Conservation (phyloP, 345 rosid species). For the Lepidium aucheri region DNA sequence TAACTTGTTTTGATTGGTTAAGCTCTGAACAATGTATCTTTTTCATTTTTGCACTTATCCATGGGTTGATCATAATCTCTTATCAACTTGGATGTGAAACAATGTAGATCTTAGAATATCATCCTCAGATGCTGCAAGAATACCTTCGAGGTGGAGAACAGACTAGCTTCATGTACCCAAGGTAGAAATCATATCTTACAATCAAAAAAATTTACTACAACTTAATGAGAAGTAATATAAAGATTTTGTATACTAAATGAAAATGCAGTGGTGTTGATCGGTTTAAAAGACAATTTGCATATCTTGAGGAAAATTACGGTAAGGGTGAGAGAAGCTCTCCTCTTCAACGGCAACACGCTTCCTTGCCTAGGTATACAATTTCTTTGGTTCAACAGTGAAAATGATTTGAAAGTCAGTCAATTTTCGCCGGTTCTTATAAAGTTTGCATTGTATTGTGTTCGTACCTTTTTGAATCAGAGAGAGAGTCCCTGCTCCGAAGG, state of each 20-base stretch:
- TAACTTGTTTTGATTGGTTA: not conserved
- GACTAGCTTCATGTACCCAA: conserved; percentile 97
- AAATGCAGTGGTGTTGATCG: conserved; percentile 87
- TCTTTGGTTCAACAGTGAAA: not conserved
- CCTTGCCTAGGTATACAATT: conserved; percentile 69
- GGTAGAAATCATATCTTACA: conserved; percentile 31
- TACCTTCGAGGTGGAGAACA: conserved; percentile 92
- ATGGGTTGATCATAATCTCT: not conserved
- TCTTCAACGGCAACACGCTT: conserved; percentile 86
- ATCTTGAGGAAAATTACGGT: conserved; percentile 81
- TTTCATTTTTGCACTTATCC: not conserved
- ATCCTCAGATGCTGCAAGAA: conserved; percentile 95
- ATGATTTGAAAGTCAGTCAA: not conserved
- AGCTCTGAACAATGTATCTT: not conserved
- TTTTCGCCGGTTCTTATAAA: not conserved
- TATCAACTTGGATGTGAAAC: conserved; percentile 1
- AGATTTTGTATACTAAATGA: not conserved
- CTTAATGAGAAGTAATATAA: not conserved
- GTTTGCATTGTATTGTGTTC: not conserved
- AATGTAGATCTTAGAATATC: conserved; percentile 86
- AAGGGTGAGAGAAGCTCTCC: conserved; percentile 79
- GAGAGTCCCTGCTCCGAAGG: conserved; percentile 46
- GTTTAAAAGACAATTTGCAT: conserved; percentile 96
- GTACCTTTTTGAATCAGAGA: conserved; percentile 40
- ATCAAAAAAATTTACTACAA: not conserved